Evolutionary conservation across 2,329 filamentous ascomycete species (phyloP), one percentile per base, ranked within the genome.

Genomic region (Penicillium frequentans): DNA sequence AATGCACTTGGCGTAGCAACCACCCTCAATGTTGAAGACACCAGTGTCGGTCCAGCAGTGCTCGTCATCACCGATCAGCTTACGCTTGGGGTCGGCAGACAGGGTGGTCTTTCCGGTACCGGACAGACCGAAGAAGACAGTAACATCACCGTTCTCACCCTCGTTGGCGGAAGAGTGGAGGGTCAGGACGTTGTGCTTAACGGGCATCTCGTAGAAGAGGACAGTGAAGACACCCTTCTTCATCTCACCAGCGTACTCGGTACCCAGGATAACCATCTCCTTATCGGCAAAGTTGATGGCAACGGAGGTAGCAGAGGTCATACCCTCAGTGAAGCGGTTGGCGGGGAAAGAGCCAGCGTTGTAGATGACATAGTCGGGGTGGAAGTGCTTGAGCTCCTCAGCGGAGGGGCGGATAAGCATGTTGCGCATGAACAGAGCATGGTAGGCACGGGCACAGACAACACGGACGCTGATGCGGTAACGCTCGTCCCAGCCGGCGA

Each of bases 211-310:
- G 84, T 98, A 99, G 86, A 96, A 99, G 75, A 99, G 88, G 50
- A 99, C 92, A 48, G 95, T 99, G 85, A 99, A 99, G 78, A 99
- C 86, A 69, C 95, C 93, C 84, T 96, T 96, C 84, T 96, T 96
- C 90, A 95, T 93, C 81, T 93, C 90, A 71, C 93, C 93, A 56
- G 95, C 95, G 74, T 99, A 99, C 82, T 99, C 95, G 35, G 95
- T 99, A 77, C 95, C 95, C 56, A 99, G 88, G 75, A 99, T 99
- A 68, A 99, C 95, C 95, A 99, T 99, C 85, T 99, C 95, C 88
- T 96, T 97, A 75, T 97, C 93, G 74, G 90, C 90, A 71, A 99
- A 99, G 87, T 99, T 99, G 83, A 99, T 96, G 68, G 95, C 90
- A 52, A 99, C 93, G 9, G 95, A 99, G 52, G 95, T 99, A 62